A percentile compares a stretch with the other conserved stretches of the same genome.
Conservation (phyloP, 768 basidiomycete genomes). For the Tremella fuciformis region DNA sequence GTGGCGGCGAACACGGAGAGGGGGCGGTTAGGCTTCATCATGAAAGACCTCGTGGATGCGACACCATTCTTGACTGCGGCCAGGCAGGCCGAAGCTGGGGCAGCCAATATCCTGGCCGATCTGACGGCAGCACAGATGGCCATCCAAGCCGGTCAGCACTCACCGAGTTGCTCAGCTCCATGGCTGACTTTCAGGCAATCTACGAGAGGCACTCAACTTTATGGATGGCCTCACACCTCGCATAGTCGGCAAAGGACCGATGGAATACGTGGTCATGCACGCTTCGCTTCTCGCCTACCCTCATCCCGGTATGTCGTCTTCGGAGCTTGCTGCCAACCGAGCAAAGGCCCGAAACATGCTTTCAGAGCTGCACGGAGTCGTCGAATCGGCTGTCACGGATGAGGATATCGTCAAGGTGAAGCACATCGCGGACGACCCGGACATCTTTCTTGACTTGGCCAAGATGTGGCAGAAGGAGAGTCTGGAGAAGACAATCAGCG, state of each 20-base stretch:
- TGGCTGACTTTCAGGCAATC: conserved; percentile 32
- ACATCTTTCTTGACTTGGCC: conserved; percentile 88
- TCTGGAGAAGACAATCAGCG: conserved; percentile 67
- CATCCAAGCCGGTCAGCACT: conserved; percentile 66
- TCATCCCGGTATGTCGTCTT: conserved; percentile 71
- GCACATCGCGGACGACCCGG: conserved; percentile 69
- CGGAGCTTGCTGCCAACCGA: conserved; percentile 71
- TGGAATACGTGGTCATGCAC: conserved; percentile 83
- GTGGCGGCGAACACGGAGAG: conserved; percentile 80
- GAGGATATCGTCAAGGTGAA: conserved; percentile 53
- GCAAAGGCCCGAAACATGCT: conserved; percentile 74
- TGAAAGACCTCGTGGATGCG: conserved; percentile 63
- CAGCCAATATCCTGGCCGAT: conserved; percentile 68
- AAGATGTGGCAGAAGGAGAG: conserved; percentile 81
- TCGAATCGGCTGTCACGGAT: conserved; percentile 59
- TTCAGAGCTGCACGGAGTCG: conserved; percentile 55
- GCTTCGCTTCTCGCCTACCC: conserved; percentile 82
- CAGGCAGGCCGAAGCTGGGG: conserved; percentile 59
- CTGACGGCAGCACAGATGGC: conserved; percentile 86
- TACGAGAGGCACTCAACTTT: conserved; percentile 51
- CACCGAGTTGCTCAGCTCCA: neutral
- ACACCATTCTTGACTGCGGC: conserved; percentile 69
- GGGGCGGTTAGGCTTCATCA: conserved; percentile 75
- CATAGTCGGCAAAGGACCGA: conserved; percentile 55
- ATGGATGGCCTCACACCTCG: conserved; percentile 49